These are phyloP conservation scores for Colletotrichum sp. DNA, from an alignment of 2,329 filamentous ascomycete species.

Conservation along the genomic window DNA sequence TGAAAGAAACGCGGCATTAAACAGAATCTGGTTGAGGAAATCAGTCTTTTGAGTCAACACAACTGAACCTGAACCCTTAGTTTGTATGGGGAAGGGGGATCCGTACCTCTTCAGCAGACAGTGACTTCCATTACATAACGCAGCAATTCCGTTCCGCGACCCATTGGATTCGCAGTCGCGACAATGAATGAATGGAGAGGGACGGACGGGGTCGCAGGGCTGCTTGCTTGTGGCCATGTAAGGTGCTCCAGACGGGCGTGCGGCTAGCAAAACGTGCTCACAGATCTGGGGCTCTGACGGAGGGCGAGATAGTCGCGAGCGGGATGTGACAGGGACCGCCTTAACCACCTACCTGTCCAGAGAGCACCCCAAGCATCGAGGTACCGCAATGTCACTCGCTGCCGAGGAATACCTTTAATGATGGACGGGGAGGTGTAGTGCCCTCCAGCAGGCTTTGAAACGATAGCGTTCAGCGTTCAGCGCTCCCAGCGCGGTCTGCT, in stretches of 20 bases:
- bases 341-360: background rate
- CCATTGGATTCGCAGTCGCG: background rate
- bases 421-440: background rate
- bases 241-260: background rate
- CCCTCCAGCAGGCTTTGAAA: background rate
- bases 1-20: constrained; percentile 13
- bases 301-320: constrained; percentile 13
- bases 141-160: background rate
- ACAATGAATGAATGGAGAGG: background rate
- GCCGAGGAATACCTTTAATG: background rate
- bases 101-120: background rate
- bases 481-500: background rate
- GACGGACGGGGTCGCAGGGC: background rate
- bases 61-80: background rate
- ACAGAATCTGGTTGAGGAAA: background rate
- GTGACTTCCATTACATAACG: background rate
- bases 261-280: constrained; percentile 16
- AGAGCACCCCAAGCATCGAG: background rate
- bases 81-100: background rate
- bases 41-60: background rate
- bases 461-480: background rate
- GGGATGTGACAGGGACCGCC: constrained; percentile 5
- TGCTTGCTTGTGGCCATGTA: background rate
- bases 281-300: constrained; percentile 11
- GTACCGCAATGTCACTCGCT: background rate